Conservation (phyloP, 331 rosid genomes). For the Quercus phellos region DNA sequence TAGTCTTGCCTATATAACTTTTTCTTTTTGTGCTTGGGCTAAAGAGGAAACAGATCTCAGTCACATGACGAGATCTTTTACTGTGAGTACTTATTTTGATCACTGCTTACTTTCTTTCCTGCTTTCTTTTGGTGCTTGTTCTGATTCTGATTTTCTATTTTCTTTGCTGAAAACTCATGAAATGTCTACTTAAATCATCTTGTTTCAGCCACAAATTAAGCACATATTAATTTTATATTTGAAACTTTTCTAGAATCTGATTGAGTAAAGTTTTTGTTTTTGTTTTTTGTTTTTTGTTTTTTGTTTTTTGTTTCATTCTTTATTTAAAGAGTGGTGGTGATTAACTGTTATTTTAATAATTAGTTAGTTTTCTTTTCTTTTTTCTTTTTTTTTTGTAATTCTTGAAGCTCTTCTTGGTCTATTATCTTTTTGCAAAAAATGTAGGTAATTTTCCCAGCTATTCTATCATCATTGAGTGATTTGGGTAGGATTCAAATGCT, state of each 20-base stretch:
- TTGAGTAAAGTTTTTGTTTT: background rate
- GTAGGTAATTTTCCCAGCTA: no score
- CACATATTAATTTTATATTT: background rate
- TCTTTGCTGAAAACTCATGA: constrained; percentile 18
- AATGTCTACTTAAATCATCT: constrained; percentile 8
- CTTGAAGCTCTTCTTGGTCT: no score
- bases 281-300: background rate
- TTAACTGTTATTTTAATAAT: no score
- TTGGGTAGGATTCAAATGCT: constrained; percentile 2
- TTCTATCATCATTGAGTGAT: constrained; percentile 8
- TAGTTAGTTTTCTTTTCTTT: no score
- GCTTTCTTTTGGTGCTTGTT: background rate
- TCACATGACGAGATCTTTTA: constrained; percentile 57
- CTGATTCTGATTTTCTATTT: constrained; percentile 1
- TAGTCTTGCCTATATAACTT: constrained; percentile 6
- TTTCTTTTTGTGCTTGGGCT: constrained; percentile 12
- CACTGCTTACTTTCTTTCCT: background rate
- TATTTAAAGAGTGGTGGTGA: no score
- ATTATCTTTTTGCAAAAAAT: no score
- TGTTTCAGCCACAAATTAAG: constrained; percentile 3
- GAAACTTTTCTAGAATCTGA: constrained; percentile 6
- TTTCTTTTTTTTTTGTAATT: no score
- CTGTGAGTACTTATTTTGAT: constrained; percentile 38
- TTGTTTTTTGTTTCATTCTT: no score
- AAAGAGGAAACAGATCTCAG: constrained; percentile 47